phyloP scores from a whole-genome alignment of 805 yeast species.

The Candida namnaoensis region DNA sequence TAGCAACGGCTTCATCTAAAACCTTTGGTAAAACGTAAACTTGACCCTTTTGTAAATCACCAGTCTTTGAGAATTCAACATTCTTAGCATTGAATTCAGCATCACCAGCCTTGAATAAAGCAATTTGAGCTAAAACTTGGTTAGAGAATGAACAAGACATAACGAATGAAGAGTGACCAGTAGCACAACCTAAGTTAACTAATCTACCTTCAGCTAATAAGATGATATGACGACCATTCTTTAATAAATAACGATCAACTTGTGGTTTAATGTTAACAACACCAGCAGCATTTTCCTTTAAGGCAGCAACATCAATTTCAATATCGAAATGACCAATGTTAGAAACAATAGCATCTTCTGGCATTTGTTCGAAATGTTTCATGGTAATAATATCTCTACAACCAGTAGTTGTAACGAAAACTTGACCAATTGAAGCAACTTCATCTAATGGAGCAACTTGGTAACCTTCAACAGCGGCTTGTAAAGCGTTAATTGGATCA shows the following conservation, averaged over 20 bases:
- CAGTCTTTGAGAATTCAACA: slow-evolving; percentile 89
- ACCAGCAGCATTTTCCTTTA: slow-evolving; percentile 87
- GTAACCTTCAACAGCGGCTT: slow-evolving; percentile 98
- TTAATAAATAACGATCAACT: slow-evolving; percentile 93
- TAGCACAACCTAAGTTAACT: slow-evolving; percentile 99
- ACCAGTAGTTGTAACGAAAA: slow-evolving; percentile 98
- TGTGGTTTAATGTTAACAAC: slow-evolving; percentile 98
- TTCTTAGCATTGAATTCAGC: slow-evolving; percentile 66
- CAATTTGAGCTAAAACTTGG: slow-evolving; percentile 98
- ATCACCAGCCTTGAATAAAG: slow-evolving; percentile 86
- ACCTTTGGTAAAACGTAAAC: slow-evolving; percentile 97
- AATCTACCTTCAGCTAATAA: slow-evolving; percentile 98
- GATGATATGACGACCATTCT: slow-evolving; percentile 87
- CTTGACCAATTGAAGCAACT: slow-evolving; percentile 89
- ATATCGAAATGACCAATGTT: slow-evolving; percentile 99
- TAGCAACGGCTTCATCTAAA: slow-evolving; percentile 97
- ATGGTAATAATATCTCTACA: slow-evolving; percentile 96
- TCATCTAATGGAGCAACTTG: slow-evolving; percentile 94
- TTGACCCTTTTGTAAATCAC: slow-evolving; percentile 75
- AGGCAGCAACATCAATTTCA: slow-evolving; percentile 99
- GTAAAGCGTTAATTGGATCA: slow-evolving; percentile 98
- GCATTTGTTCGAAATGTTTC: slow-evolving; percentile 84
- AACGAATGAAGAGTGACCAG: slow-evolving; percentile 98
- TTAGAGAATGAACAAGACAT: slow-evolving; percentile 99
- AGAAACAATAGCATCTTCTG: slow-evolving; percentile 98